phyloP scores from a whole-genome alignment of 768 basidiomycete species.

The Boletus huronensis region DNA sequence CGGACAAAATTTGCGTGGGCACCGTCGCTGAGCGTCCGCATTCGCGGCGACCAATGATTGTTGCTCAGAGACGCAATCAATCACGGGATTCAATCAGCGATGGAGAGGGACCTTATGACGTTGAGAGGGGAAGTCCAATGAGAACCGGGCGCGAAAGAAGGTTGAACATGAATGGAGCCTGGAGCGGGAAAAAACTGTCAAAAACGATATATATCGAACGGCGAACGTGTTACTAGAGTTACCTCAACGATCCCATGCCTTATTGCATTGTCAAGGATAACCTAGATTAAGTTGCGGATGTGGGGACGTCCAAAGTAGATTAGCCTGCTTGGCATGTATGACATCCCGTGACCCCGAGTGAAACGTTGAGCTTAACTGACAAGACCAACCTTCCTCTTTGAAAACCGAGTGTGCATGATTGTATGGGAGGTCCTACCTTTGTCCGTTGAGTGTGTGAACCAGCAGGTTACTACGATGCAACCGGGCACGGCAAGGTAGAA shows the following conservation, averaged over 20 bases:
- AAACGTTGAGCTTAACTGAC: conserved; percentile 13
- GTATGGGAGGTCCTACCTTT: not conserved
- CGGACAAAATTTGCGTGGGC: not conserved
- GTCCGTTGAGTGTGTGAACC: not conserved
- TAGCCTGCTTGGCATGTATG: not conserved
- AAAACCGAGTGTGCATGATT: not conserved
- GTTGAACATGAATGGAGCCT: conserved; percentile 2
- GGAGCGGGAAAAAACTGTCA: conserved; percentile 14
- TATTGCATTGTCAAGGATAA: not conserved
- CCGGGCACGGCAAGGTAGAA: not conserved
- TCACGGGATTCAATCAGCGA: not conserved
- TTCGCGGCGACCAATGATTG: not conserved
- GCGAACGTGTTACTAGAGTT: conserved; percentile 12
- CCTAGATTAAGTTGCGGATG: conserved; percentile 10
- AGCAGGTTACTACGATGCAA: not conserved
- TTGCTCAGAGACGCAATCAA: not conserved
- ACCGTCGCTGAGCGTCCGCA: not conserved
- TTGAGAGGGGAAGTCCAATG: not conserved
- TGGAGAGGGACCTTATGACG: not conserved
- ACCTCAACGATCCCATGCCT: conserved; percentile 11
- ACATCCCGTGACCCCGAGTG: not conserved
- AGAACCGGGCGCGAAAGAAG: not conserved
- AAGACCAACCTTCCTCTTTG: not conserved
- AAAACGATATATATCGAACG: conserved; percentile 2
- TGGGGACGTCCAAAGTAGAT: not conserved